Evolutionary conservation across 2,329 filamentous ascomycete species (phyloP), one percentile per base, ranked within the genome.

Genomic region (Colletotrichum costaricense): DNA sequence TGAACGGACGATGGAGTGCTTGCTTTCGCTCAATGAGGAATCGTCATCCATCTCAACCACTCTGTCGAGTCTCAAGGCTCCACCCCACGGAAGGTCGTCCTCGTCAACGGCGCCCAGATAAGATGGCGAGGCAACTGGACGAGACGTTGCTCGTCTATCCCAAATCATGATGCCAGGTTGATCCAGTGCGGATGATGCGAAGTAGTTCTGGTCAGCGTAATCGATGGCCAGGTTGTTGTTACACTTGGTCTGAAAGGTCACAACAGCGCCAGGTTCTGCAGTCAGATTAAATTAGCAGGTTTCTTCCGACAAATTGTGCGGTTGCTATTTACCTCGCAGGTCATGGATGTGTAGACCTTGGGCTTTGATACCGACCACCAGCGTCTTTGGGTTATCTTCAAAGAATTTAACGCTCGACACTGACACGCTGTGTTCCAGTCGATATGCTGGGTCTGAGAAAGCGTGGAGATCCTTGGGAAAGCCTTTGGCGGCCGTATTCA

Each of bases 401-500:
- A 96, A 95, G 85, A 96, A 97, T 78, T 93, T 92, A 77, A 95
- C 91, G 78, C 93, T 95, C 1, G 93, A 94, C 28, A 97, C 92
- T n/a, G 93, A 92, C 55, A 95, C 92, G 64, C 90, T 91, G 4
- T 89, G 87, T 78, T 93, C 91, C 4, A 92, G 82, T 24, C 90
- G 85, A 80, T 91, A 82, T 79, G 89, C 81, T 74, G 93, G 84
- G 81, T 91, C 88, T 79, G 88, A 81, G 79, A 90, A 82, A 79
- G 86, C 77, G 81, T 88, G 81, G 52, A 85, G 80, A 62, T 87
- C 85, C 2, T 82, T 76, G 2, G 87, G 85, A 38, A 90, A 91
- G 28, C 90, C 90, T 38, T 82, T 82, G 24, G 81, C 81, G 19
- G 80, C 82, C 42, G 84, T 79, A 76, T 86, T 86, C 81, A 88